phyloP scores from a whole-genome alignment of 169 alveolate genomes.

The Plasmodium reichenowi region DNA sequence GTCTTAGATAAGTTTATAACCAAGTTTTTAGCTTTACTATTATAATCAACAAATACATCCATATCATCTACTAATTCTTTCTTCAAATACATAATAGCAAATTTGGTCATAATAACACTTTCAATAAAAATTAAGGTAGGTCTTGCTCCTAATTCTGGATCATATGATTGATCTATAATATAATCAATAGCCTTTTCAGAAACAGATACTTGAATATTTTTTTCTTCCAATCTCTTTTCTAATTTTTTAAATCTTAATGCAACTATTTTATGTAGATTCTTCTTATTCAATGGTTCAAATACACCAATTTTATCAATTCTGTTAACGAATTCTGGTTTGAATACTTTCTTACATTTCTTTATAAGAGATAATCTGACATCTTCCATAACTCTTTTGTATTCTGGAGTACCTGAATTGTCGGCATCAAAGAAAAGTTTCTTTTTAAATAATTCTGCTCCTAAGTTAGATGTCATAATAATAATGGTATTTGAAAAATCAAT shows the following conservation, averaged over 20 bases:
- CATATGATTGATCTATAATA: slow-evolving; percentile 73
- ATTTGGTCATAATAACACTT: slow-evolving; percentile 76
- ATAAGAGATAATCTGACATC: slow-evolving; percentile 65
- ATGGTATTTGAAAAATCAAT: slow-evolving; percentile 86
- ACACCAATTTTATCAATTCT: slow-evolving; percentile 85
- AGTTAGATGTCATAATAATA: slow-evolving; percentile 86
- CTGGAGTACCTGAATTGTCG: slow-evolving; percentile 59
- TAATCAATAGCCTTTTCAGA: slow-evolving; percentile 71
- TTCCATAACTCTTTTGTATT: slow-evolving; percentile 48
- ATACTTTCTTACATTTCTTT: slow-evolving; percentile 73
- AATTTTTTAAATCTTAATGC: slow-evolving; percentile 67
- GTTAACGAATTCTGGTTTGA: slow-evolving; percentile 86
- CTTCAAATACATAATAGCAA: slow-evolving; percentile 67
- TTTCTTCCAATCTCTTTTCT: slow-evolving; percentile 72
- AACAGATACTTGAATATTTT: slow-evolving; percentile 41
- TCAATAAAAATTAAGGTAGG: slow-evolving; percentile 75
- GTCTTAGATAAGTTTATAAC: slow-evolving; percentile 32
- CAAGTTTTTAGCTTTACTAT: slow-evolving; percentile 13
- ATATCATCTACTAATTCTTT: slow-evolving; percentile 69
- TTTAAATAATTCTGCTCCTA: slow-evolving; percentile 82
- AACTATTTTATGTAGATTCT: slow-evolving; percentile 78
- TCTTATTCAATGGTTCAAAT: slow-evolving; percentile 76
- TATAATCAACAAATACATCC: slow-evolving; percentile 61
- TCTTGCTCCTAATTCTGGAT: slow-evolving; percentile 77
- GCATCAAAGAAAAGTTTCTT: slow-evolving; percentile 72